Evolutionary conservation across 345 rosid genomes (phyloP), one percentile per base, ranked within the genome.

Genomic region (Raphanus sativus): DNA sequence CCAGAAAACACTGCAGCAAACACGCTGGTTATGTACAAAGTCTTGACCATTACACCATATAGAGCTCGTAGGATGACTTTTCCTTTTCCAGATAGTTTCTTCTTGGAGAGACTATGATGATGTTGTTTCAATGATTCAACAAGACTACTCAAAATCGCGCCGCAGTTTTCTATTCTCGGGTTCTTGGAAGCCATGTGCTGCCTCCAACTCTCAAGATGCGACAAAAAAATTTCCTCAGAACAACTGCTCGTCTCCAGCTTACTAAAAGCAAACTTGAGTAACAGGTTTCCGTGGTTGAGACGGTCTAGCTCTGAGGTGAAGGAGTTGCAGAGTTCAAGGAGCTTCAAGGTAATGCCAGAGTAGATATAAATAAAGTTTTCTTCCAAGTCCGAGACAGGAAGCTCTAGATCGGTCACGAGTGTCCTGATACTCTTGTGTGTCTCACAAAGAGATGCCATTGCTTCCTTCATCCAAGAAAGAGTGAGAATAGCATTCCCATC

Each of bases 61-160:
- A 94, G 73, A n/a, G 93, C 93, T 13, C 84, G 87, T 87, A 90
- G 80, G 82, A 94, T 82, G 1, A 92, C 91, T 80, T 88, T 86
- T 48, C 86, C 94, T 69, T 90, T 86, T 5, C 79, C 80, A 24
- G 93, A 90, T 73, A 85, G 87, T 16, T 86, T 90, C 17, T 87
- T 91, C 73, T 77, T 71, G 29, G 73, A 1, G 26, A 64, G 16
- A 34, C 25, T 4, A 83, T 29, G 65, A 25, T 58, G 32, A 25
- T 59, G 62, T 4, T 60, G 66, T 70, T 83, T 58, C 28, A 87
- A 16, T 7, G 95, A 85, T 68, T 76, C 83, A 69, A 75, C 82
- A 50, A 92, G 87, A 32, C 62, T 65, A n/a, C 77, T 85, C 75
- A 94, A 69, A 65, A 89, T 85, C 17, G 82, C 13, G 3, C 67